Evolutionary conservation across 495 filamentous ascomycete species (phyloP).

Genomic region (Trichoderma virens): DNA sequence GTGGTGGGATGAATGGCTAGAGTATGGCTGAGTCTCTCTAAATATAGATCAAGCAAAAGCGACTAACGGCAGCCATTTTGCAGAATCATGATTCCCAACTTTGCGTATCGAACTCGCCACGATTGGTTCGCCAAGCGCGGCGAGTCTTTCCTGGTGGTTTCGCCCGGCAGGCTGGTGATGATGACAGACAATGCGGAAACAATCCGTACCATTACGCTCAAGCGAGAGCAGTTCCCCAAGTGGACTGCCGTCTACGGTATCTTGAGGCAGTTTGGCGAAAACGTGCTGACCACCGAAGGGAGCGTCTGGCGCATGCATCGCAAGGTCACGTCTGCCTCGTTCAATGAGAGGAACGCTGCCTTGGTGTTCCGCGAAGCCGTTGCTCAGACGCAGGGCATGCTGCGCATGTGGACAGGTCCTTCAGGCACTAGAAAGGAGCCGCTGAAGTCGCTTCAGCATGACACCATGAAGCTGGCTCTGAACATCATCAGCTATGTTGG

Average conservation of each 20-base stretch:
- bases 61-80: not conserved
- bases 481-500: constrained; percentile 63
- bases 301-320: constrained; percentile 57
- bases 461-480: constrained; percentile 56
- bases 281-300: constrained; percentile 58
- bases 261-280: constrained; percentile 56
- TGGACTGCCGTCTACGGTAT: constrained; percentile 47
- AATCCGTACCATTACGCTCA: constrained; percentile 50
- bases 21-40: constrained; percentile 21
- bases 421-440: constrained; percentile 28
- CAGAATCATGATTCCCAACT: constrained; percentile 30
- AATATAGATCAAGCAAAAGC: not conserved
- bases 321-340: constrained; percentile 58
- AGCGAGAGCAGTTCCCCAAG: constrained; percentile 62
- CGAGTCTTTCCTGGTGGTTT: constrained; percentile 47
- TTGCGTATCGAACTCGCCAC: constrained; percentile 28
- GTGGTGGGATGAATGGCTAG: constrained; percentile 38
- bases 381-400: constrained; percentile 48
- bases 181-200: constrained; percentile 50
- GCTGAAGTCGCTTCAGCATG: constrained; percentile 43
- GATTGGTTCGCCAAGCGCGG: constrained; percentile 29
- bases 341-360: constrained; percentile 64
- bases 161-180: constrained; percentile 37
- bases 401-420: constrained; percentile 38
- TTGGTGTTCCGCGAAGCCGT: constrained; percentile 55